Evolutionary conservation across 805 yeast genomes (phyloP).

Genomic region (Kodamaea jinghongensis): DNA sequence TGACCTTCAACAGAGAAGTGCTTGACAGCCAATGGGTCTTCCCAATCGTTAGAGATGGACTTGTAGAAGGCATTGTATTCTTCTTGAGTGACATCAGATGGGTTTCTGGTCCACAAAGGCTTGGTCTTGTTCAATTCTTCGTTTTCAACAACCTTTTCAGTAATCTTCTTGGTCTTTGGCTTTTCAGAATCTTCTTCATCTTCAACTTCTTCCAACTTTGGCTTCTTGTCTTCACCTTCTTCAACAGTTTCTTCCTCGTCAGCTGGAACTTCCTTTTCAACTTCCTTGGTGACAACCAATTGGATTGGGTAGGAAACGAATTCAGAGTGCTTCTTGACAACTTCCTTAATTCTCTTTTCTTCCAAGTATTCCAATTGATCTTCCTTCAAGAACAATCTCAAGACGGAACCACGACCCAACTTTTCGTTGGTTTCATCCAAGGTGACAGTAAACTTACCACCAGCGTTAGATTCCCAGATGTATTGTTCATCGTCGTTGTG

Average conservation of each 20-base stretch:
- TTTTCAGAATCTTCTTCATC: constrained; percentile 61
- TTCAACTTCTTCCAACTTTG: constrained; percentile 75
- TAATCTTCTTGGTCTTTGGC: constrained; percentile 81
- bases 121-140: constrained; percentile 99
- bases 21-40: constrained; percentile 98
- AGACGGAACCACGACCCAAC: constrained; percentile 90
- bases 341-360: constrained; percentile 99
- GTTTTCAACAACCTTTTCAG: constrained; percentile 90
- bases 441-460: constrained; percentile 97
- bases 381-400: constrained; percentile 96
- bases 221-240: constrained; percentile 57
- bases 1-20: constrained; percentile 99
- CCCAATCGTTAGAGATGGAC: constrained; percentile 99
- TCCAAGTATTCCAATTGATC: constrained; percentile 98
- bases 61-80: constrained; percentile 99
- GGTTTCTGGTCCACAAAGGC: constrained; percentile 99
- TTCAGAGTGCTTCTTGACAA: constrained; percentile 98
- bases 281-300: constrained; percentile 96
- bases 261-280: constrained; percentile 93
- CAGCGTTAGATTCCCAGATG: constrained; percentile 99
- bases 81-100: constrained; percentile 94
- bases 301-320: constrained; percentile 99
- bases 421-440: constrained; percentile 83
- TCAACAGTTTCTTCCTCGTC: constrained; percentile 61
- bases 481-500: constrained; percentile 99